Evolutionary conservation across 148 eudicot genomes (phyloP).

Genomic region (Rhododendron ferrugineum): DNA sequence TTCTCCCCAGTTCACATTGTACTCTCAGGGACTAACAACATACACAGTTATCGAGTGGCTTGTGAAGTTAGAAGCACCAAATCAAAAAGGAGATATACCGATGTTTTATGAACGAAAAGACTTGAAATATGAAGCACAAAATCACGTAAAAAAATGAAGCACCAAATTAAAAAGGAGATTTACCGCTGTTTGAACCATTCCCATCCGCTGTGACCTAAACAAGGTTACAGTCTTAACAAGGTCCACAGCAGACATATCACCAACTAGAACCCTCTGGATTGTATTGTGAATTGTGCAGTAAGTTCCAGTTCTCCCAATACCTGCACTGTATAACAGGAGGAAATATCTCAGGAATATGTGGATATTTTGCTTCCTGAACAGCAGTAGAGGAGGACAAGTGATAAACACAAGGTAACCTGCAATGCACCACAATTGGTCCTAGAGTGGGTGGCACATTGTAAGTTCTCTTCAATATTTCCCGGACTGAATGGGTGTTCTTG

Average conservation of each 20-base stretch:
- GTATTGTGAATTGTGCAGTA: conserved; percentile 80
- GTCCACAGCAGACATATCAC: conserved; percentile 85
- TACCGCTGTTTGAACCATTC: conserved; percentile 94
- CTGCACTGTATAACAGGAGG: conserved; percentile 60
- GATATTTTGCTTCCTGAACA: neutral
- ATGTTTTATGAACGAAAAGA: conserved; percentile 25
- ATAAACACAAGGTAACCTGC: conserved; percentile 58
- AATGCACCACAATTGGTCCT: conserved; percentile 91
- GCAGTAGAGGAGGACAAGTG: neutral
- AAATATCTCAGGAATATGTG: conserved; percentile 15
- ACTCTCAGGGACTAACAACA: neutral
- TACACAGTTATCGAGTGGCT: neutral
- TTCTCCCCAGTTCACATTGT: neutral
- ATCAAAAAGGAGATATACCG: conserved; percentile 32
- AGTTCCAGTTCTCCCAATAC: conserved; percentile 98
- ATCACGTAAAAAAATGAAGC: too few relatives aligned
- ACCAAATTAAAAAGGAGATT: conserved; percentile 4
- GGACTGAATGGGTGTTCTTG: conserved; percentile 62
- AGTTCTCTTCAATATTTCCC: conserved; percentile 68
- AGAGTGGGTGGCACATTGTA: conserved; percentile 44
- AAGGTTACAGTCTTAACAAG: conserved; percentile 52
- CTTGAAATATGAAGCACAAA: neutral
- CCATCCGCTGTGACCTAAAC: conserved; percentile 82
- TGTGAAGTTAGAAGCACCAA: conserved; percentile 2
- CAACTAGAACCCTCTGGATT: conserved; percentile 67